These are phyloP conservation scores for Forsythia viridissima DNA, from an alignment of 257 asterid species.

Conservation along the genomic window DNA sequence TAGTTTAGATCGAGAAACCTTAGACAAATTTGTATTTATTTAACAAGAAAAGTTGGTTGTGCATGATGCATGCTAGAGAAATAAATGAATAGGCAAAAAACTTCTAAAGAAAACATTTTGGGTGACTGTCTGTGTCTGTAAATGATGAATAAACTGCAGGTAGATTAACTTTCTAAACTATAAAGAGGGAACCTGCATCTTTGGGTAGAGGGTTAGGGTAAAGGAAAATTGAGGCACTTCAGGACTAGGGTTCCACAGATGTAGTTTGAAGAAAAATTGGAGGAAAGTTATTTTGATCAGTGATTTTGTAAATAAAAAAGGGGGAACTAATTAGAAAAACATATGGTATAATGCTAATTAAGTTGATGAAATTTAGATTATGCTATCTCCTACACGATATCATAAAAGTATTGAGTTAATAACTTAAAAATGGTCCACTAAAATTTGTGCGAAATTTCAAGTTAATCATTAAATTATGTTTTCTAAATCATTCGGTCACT, in stretches of 20 bases:
- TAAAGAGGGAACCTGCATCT: neutral
- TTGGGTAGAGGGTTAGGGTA: neutral
- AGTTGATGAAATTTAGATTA: too few species aligned
- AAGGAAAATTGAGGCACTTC: neutral
- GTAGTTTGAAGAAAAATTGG: neutral
- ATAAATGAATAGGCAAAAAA: neutral
- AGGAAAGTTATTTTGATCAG: neutral
- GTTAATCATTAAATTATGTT: too few species aligned
- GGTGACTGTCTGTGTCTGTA: neutral
- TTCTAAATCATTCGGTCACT: too few species aligned
- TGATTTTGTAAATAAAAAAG: too few species aligned
- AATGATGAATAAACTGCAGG: neutral
- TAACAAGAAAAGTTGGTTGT: neutral
- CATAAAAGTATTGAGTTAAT: too few species aligned
- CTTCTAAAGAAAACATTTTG: neutral
- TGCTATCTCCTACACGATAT: too few species aligned
- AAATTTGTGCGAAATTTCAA: too few species aligned
- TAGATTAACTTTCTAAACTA: neutral
- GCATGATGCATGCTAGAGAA: neutral
- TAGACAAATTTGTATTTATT: too few species aligned
- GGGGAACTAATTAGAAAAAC: neutral
- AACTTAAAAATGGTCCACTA: too few species aligned
- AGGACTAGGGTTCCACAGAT: neutral
- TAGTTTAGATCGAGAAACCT: too few species aligned
- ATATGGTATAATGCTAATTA: neutral